Base-by-base conservation (phyloP, 73 alveolate genomes). In the Paramecium octaurelia region DNA sequence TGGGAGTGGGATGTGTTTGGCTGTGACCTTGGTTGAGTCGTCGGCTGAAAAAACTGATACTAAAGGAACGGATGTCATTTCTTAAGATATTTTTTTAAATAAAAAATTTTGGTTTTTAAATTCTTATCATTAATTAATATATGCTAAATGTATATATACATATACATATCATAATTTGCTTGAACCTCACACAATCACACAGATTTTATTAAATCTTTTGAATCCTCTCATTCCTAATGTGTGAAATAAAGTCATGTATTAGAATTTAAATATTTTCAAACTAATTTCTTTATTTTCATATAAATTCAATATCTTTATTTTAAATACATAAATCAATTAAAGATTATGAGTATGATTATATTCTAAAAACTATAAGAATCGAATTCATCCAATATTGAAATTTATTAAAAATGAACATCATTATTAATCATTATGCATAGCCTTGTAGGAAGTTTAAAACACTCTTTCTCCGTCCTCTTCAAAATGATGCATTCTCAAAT, bases 31-130 rank as follows among this genome's bases (percentile, higher is more conserved):
- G 34, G 88, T 64, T 27, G 95, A 84, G 85, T 92, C 94, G 86
- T 93, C 93, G 84, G 84, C 92, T 60, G 94, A 85, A 95, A 92
- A 96, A 14, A 96, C 98, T 71, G 95, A 85, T 58, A 96, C 95
- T 44, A 94, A 93, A 29, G 99, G 99, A 92, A 97, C 95, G 36
- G 99, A 95, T 86, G 98, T 93, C 98, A 96, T 96, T 85, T 93
- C 88, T 58, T 23, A 86, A 60, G 84, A 64, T 64, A 64, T 64
- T 64, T 64, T 64, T 64, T 64, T 64, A 64, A 64, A 64, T 64
- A 64, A 64, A 64, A 64, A 64, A 64, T 27, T 54, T 64, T 20
- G 84, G 50, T 64, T 64, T 64, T 64, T 64, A 64, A 64, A 64
- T 64, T 64, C 84, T 64, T 64, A 48, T 48, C 84, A 27, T 64